These are phyloP conservation scores for Luzula sylvatica DNA, from an alignment of 176 grass and related monocot species.

Conservation along the genomic window DNA sequence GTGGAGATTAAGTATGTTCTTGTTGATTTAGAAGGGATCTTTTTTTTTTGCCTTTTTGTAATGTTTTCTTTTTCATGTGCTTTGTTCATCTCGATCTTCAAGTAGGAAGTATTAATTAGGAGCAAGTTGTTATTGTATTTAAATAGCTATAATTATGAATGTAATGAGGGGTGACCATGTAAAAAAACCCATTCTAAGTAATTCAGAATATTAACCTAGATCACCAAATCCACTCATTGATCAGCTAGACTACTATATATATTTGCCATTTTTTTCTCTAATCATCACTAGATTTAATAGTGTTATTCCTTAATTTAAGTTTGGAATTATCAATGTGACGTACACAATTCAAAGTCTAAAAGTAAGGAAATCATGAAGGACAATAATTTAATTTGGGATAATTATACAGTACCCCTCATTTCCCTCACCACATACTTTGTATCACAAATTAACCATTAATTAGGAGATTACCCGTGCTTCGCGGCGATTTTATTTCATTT, in stretches of 20 bases:
- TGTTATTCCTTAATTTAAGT: neutral
- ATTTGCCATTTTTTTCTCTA: neutral
- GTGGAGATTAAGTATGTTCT: neutral
- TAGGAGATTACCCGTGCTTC: too few species aligned
- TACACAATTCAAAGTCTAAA: too few species aligned
- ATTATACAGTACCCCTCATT: too few species aligned
- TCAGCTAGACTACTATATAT: conserved; percentile 1
- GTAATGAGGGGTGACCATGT: conserved; percentile 15
- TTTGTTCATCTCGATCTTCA: conserved; percentile 18
- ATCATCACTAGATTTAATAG: neutral
- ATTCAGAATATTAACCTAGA: conserved; percentile 10
- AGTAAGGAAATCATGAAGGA: too few species aligned
- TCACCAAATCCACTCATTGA: neutral
- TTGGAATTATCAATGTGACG: too few species aligned
- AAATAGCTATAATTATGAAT: conserved; percentile 22
- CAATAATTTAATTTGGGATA: too few species aligned
- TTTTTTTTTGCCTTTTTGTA: conserved; percentile 4
- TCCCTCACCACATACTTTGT: too few species aligned
- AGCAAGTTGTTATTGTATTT: conserved; percentile 13
- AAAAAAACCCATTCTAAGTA: conserved; percentile 14
- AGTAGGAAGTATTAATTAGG: conserved; percentile 12
- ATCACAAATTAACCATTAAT: too few species aligned
- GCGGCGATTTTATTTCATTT: too few species aligned
- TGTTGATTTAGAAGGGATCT: neutral
- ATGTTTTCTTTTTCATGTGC: conserved; percentile 7